A percentile compares a stretch with the other conserved stretches of the same genome.
Conservation (phyloP, 805 yeast genomes). For the Cyberlindnera mississippiensis region DNA sequence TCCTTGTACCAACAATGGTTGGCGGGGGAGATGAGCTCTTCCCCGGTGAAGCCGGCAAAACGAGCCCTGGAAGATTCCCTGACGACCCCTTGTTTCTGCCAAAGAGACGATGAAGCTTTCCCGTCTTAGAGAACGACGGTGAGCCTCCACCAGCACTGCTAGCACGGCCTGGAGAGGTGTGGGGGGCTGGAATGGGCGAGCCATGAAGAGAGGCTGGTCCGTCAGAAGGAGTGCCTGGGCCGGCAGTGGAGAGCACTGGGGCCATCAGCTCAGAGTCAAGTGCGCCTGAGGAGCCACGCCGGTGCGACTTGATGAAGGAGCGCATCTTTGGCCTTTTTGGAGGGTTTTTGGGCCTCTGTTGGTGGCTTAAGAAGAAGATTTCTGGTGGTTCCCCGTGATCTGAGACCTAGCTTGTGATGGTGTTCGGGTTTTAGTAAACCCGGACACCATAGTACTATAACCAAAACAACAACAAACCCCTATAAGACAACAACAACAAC, state of each 20-base stretch:
- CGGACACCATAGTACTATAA: no score
- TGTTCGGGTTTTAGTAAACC: constrained; percentile 2
- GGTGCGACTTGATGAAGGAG: constrained; percentile 38
- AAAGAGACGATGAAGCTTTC: constrained; percentile 25
- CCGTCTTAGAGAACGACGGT: constrained; percentile 11
- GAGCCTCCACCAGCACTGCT: no score
- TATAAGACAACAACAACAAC: neutral
- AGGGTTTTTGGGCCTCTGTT: no score
- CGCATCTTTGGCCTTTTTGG: constrained; percentile 25
- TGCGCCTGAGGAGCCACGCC: constrained; percentile 30
- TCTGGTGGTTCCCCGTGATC: neutral
- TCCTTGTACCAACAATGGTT: constrained; percentile 43
- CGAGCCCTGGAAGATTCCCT: constrained; percentile 7
- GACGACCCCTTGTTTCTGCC: constrained; percentile 21
- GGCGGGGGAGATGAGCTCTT: constrained; percentile 24
- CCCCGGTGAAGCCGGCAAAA: constrained; percentile 15
- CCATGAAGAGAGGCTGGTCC: neutral
- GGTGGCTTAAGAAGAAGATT: neutral
- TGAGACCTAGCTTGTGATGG: neutral
- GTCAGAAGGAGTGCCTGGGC: neutral
- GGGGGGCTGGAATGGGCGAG: constrained; percentile 4
- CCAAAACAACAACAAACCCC: neutral
- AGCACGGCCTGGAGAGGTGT: constrained; percentile 5
- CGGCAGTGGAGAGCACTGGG: neutral
- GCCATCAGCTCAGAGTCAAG: constrained; percentile 4